A percentile compares a stretch with the other conserved stretches of the same genome.
Evolutionary conservation across 2,329 filamentous ascomycete genomes (phyloP).

Genomic region (Ceratocystis cubensis): DNA sequence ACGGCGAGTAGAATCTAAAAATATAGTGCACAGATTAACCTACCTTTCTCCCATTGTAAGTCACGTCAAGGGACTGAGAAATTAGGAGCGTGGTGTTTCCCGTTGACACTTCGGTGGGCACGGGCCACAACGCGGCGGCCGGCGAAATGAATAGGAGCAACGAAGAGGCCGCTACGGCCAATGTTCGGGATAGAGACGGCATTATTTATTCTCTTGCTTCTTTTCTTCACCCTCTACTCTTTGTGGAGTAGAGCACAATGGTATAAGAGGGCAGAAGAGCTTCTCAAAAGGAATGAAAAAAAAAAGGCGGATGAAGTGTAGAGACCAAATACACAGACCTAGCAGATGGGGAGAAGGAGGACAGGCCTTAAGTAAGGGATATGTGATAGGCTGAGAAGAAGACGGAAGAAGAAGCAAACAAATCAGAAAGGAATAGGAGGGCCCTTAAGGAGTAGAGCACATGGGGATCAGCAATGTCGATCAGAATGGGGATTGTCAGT

Average conservation of each 20-base stretch:
- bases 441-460: neutral
- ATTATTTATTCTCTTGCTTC: constrained; percentile 8
- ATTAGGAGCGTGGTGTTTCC: constrained; percentile 44
- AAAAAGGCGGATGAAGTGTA: neutral
- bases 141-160: constrained; percentile 29
- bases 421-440: neutral
- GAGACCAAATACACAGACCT: too few relatives aligned
- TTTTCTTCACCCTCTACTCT: neutral
- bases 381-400: neutral
- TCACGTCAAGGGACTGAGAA: constrained; percentile 38
- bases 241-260: neutral
- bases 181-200: constrained; percentile 12
- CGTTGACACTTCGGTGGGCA: constrained; percentile 38
- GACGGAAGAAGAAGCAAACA: neutral
- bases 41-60: constrained; percentile 48
- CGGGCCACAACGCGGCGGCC: constrained; percentile 41
- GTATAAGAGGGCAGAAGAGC: neutral
- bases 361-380: too few relatives aligned
- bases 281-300: neutral
- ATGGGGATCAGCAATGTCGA: neutral
- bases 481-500: neutral
- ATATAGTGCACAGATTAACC: constrained; percentile 31
- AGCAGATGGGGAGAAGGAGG: too few relatives aligned
- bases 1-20: constrained; percentile 22
- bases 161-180: constrained; percentile 13